Percentiles rank a stretch among this genome's conserved stretches.
phyloP scores from a whole-genome alignment of 2,329 filamentous ascomycete genomes.

The Colletotrichum sp. region DNA sequence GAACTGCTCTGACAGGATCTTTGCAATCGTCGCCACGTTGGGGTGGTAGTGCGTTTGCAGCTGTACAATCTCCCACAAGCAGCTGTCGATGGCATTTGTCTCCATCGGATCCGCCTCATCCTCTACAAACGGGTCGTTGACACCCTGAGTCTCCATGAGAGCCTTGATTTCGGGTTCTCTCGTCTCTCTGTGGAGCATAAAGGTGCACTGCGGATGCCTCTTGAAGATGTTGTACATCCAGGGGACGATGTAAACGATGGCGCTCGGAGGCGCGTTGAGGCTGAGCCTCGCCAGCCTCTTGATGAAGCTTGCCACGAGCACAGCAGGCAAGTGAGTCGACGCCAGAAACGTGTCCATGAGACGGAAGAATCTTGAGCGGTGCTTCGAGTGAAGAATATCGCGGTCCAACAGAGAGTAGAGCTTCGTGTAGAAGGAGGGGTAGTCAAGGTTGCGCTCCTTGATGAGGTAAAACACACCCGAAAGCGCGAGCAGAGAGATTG shows the following conservation, averaged over 20 bases:
- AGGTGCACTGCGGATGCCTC: conserved; percentile 87
- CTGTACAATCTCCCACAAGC: conserved; percentile 92
- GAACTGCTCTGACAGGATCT: conserved; percentile 95
- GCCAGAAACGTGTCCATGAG: conserved; percentile 88
- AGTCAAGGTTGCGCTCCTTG: conserved; percentile 91
- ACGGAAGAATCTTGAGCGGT: conserved; percentile 92
- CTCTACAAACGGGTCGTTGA: conserved; percentile 77
- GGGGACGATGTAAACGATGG: conserved; percentile 86
- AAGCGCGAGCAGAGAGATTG: conserved; percentile 84
- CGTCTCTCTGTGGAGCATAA: conserved; percentile 88
- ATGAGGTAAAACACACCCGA: conserved; percentile 97
- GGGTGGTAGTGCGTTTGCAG: conserved; percentile 95
- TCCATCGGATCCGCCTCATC: conserved; percentile 82
- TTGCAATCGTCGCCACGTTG: conserved; percentile 91
- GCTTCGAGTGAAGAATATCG: conserved; percentile 88
- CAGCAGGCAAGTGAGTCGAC: conserved; percentile 90
- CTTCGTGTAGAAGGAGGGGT: conserved; percentile 91
- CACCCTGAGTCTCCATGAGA: conserved; percentile 63
- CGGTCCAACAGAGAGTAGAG: conserved; percentile 91
- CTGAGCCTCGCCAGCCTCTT: conserved; percentile 87
- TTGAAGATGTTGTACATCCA: conserved; percentile 97
- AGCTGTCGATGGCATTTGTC: conserved; percentile 88
- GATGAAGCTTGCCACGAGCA: conserved; percentile 92
- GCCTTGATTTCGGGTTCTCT: conserved; percentile 63
- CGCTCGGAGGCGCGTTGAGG: conserved; percentile 87